phyloP scores from a whole-genome alignment of 1,284 basidiomycete genomes.

The Naganishia cerealis region DNA sequence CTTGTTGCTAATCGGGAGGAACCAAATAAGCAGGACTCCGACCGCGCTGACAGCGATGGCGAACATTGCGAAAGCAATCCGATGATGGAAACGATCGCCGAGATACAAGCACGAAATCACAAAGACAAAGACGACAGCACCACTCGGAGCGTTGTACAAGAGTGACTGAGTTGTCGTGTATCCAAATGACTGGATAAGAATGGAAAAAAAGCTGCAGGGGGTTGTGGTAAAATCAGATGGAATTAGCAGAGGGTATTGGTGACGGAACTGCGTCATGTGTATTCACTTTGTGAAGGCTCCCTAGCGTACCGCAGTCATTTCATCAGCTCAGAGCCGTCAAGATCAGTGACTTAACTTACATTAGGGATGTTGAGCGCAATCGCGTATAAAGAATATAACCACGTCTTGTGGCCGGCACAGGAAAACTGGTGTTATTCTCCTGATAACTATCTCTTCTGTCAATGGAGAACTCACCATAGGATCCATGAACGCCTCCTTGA shows the following conservation, averaged over 20 bases:
- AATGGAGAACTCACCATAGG: slow-evolving; percentile 18
- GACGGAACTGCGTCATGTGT: background rate
- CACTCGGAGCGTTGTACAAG: slow-evolving; percentile 35
- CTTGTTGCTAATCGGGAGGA: slow-evolving; percentile 26
- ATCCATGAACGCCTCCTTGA: slow-evolving; percentile 67
- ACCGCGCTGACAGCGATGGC: slow-evolving; percentile 30
- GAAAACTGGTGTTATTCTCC: background rate
- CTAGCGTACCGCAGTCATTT: background rate
- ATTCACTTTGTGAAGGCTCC: slow-evolving; percentile 29
- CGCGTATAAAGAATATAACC: slow-evolving; percentile 27
- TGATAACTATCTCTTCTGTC: background rate
- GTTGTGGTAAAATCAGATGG: background rate
- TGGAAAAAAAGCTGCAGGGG: slow-evolving; percentile 35
- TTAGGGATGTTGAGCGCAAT: slow-evolving; percentile 26
- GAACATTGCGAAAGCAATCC: slow-evolving; percentile 30
- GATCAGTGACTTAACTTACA: slow-evolving; percentile 3
- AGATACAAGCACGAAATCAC: slow-evolving; percentile 31
- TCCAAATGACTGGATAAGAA: slow-evolving; percentile 38
- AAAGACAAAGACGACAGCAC: slow-evolving; percentile 32
- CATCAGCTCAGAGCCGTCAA: background rate
- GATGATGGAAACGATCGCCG: slow-evolving; percentile 33
- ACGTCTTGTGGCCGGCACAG: slow-evolving; percentile 4
- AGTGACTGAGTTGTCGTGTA: slow-evolving; percentile 30
- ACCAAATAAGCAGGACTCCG: slow-evolving; percentile 37
- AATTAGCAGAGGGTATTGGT: background rate